phyloP scores from a whole-genome alignment of 805 yeast species.

The Blastobotrys americana region DNA sequence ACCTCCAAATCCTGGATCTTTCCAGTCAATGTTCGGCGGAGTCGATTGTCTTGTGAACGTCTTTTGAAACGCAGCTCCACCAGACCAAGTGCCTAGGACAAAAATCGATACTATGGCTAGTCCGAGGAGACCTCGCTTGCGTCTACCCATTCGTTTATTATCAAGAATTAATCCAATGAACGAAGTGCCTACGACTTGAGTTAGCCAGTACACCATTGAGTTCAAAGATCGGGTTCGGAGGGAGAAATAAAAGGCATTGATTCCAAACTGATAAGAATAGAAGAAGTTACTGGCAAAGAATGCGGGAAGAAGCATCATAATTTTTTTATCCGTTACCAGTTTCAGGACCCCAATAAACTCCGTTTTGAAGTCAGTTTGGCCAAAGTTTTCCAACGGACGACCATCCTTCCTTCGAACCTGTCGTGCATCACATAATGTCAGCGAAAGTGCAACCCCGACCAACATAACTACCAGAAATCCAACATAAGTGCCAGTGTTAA shows the following conservation, averaged over 20 bases:
- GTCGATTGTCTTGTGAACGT: constrained; percentile 13
- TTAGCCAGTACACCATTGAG: constrained; percentile 43
- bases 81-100: constrained; percentile 40
- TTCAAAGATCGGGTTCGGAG: constrained; percentile 52
- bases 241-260: constrained; percentile 46
- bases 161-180: constrained; percentile 43
- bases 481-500: constrained; percentile 41
- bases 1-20: constrained; percentile 38
- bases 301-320: constrained; percentile 45
- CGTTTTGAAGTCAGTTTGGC: constrained; percentile 30
- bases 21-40: constrained; percentile 34
- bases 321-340: constrained; percentile 35
- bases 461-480: constrained; percentile 47
- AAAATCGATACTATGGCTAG: constrained; percentile 38
- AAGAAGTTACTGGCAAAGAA: constrained; percentile 52
- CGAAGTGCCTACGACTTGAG: constrained; percentile 51
- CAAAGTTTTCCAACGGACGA: constrained; percentile 34
- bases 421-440: constrained; percentile 19
- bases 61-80: constrained; percentile 21
- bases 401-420: constrained; percentile 43
- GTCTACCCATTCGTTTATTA: constrained; percentile 34
- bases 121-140: constrained; percentile 43
- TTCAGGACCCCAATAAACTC: constrained; percentile 35
- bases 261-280: constrained; percentile 50
- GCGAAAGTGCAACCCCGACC: constrained; percentile 38